Percentiles rank a stretch among this genome's conserved stretches.
These are phyloP conservation scores for Nidula niveotomentosa DNA, from an alignment of 1,284 basidiomycete genomes.

Conservation along the genomic window DNA sequence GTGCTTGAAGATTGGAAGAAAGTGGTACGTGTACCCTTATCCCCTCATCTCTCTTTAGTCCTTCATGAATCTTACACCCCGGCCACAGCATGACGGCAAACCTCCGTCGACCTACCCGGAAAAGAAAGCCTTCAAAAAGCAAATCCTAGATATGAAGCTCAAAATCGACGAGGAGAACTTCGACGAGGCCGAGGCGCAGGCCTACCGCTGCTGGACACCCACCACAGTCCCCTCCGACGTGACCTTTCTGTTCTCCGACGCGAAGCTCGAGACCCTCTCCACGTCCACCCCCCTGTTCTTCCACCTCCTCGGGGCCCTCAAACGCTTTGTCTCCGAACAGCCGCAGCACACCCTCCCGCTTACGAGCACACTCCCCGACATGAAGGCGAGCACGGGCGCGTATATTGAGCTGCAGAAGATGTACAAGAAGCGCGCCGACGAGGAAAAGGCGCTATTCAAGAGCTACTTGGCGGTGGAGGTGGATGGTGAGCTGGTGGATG, in stretches of 20 bases:
- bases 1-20: constrained; percentile 82
- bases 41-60: background rate
- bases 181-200: constrained; percentile 87
- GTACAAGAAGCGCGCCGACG: constrained; percentile 71
- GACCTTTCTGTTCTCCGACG: constrained; percentile 63
- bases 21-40: constrained; percentile 38
- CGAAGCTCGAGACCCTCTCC: constrained; percentile 37
- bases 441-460: constrained; percentile 65
- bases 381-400: constrained; percentile 87
- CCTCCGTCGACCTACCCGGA: constrained; percentile 68
- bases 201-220: constrained; percentile 72
- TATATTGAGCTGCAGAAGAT: constrained; percentile 83
- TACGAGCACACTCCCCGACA: constrained; percentile 83
- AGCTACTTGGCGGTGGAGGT: constrained; percentile 39
- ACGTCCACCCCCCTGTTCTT: constrained; percentile 69
- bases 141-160: constrained; percentile 55
- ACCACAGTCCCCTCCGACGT: constrained; percentile 74
- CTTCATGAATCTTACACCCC: background rate
- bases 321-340: constrained; percentile 48
- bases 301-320: constrained; percentile 82
- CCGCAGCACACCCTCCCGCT: constrained; percentile 49
- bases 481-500: constrained; percentile 63
- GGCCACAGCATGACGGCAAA: constrained; percentile 57
- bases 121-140: constrained; percentile 77
- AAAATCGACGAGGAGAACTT: constrained; percentile 95